Evolutionary conservation across 179 eudicot species (phyloP), one percentile per base, ranked within the genome.

Genomic region (Actinidia chinensis): DNA sequence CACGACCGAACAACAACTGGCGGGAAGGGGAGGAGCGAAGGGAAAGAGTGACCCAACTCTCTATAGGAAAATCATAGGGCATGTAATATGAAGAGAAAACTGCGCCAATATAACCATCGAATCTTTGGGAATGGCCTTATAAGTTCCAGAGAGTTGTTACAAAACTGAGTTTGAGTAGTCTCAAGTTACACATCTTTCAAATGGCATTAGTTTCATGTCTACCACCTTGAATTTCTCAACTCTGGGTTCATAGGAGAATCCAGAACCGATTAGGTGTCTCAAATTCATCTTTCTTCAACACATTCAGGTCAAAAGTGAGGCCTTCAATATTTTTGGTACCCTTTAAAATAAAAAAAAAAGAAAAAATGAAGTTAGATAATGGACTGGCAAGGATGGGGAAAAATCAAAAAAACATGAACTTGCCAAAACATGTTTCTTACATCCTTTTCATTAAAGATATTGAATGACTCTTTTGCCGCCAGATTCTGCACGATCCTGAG

Each of bases 41-140:
- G 43, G 48, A 58, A 71, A 71, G 59, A 7, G 5, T 36, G 9
- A 71, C 60, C 20, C 48, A 3, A 13, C 36, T 7, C 23, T 25
- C 59, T 3, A 25, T 0, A 28, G 59, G 18, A 71, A 71, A 14
- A 48, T 71, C 59, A 50, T 15, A 14, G 11, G 74, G 44, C 18
- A 50, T 6, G 1, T 22, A 71, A 48, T 25, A 4, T 25, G 2
- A 25, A 50, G 74, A n/a, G 14, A 13, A 48, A 71, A 12, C 14
- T 59, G 50, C 51, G 74, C 74, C 74, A 71, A 50, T 25, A 25
- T 43, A 50, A 50, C 43, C 43, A 50, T 25, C 44, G 6, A 71
- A 71, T 50, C 44, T 22, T 25, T 50, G 4, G 73, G 73, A 46
- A 69, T 20, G 20, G 23, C 10, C 36, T 1, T 2, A 2, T 47